Evolutionary conservation across 768 basidiomycete genomes (phyloP), one percentile per base, ranked within the genome.

Genomic region (Russula brevipes): DNA sequence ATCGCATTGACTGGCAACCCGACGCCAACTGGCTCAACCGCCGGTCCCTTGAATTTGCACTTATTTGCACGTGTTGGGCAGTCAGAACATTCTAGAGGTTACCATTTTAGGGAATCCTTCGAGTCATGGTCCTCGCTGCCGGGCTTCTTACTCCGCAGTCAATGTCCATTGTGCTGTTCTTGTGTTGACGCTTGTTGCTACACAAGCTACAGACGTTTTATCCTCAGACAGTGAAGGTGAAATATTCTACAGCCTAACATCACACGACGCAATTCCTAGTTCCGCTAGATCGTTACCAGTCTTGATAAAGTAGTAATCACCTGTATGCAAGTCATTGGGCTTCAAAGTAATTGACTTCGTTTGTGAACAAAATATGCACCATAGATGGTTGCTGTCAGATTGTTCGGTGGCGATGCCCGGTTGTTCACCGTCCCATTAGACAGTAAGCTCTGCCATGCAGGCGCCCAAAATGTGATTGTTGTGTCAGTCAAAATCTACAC

Each of bases 341-440:
- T 24, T 24, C 36, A 44, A 44, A 39, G 8, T 14, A 42, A 42
- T 4, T 4, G 10, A 42, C 24, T 24, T 3, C 10, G 38, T 2
- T 44, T 39, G 33, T 19, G 41, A 19, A 7, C 2, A 59, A 31
- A 19, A 7, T 31, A 65, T 76, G 33, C 56, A 80, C 81, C 82
- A 68, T 83, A 83, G 11, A 85, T 80, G 50, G 81, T 86, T 0
- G 85, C 86, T 2, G 86, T 87, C 59, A 82, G 71, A 63, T 77
- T 80, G 70, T 85, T 85, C 50, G 79, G 76, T 3, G 71, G 69
- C 33, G 64, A 63, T 39, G 75, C 78, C 3, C 81, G 84, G 69
- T 76, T 76, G 69, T 86, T 84, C 4, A 85, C 84, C 7, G 86
- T 87, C 41, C 83, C 86, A 69, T 87, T 85, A 2, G 85, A 81